Percentiles rank a stretch among this genome's conserved stretches.
These are phyloP conservation scores for Diutina rugosa DNA, from an alignment of 1,139 yeast genomes.

Conservation along the genomic window DNA sequence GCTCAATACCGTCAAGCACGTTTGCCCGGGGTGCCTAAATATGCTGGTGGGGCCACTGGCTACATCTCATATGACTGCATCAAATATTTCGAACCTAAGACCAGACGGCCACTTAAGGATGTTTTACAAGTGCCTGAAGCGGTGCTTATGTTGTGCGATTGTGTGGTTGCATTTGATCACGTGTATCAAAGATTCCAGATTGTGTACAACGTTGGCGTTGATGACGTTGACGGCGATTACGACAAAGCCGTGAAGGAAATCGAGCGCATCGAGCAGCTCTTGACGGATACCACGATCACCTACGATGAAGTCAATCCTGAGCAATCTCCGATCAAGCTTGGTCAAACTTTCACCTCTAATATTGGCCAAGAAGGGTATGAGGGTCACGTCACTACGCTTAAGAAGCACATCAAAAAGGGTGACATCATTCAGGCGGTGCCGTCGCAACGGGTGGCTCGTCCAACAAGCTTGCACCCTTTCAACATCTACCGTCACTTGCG, in stretches of 20 bases:
- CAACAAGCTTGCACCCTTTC: conserved; percentile 91
- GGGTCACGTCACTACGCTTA: conserved; percentile 58
- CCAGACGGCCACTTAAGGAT: conserved; percentile 64
- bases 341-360: conserved; percentile 68
- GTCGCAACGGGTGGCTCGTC: conserved; percentile 90
- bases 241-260: conserved; percentile 44
- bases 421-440: conserved; percentile 97
- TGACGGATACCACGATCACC: conserved; percentile 24
- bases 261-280: conserved; percentile 36
- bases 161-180: conserved; percentile 83
- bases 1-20: conserved; percentile 51
- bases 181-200: conserved; percentile 88
- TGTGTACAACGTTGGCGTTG: conserved; percentile 59
- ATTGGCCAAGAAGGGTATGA: conserved; percentile 93
- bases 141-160: conserved; percentile 80
- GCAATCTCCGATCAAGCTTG: conserved; percentile 57
- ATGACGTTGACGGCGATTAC: conserved; percentile 31
- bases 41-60: conserved; percentile 95
- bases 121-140: conserved; percentile 81
- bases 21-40: conserved; percentile 68
- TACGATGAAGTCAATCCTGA: conserved; percentile 25
- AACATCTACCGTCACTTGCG: conserved; percentile 89
- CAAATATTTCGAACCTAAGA: conserved; percentile 88
- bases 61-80: conserved; percentile 93
- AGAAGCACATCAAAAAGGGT: conserved; percentile 74